Evolutionary conservation across 805 yeast genomes (phyloP).

Genomic region (Candida morakotiae): DNA sequence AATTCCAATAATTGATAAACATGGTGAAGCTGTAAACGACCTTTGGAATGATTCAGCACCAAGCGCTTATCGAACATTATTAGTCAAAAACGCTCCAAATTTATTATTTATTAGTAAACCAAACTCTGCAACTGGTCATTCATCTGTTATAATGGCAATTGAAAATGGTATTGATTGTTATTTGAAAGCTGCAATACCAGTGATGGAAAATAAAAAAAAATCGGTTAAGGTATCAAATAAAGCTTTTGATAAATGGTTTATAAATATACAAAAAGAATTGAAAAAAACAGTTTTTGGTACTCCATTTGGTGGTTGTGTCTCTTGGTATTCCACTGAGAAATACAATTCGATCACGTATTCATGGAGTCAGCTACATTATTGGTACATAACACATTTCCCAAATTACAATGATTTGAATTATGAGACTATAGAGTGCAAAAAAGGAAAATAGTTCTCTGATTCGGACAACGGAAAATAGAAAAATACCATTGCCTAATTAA

Average conservation of each 20-base stretch:
- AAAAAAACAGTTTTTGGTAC: conserved; percentile 31
- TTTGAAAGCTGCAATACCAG: conserved; percentile 17
- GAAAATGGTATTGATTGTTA: conserved; percentile 28
- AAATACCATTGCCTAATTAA: too few species aligned
- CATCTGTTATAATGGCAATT: conserved; percentile 36
- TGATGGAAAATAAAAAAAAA: conserved; percentile 24
- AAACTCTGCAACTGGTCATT: conserved; percentile 41
- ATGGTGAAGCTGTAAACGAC: conserved; percentile 16
- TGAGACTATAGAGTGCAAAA: too few species aligned
- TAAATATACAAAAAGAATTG: conserved; percentile 21
- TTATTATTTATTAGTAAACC: conserved; percentile 34
- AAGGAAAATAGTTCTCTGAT: too few species aligned
- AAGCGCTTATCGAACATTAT: conserved; percentile 31
- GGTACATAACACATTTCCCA: conserved; percentile 19
- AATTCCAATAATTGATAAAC: too few species aligned
- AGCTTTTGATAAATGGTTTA: conserved; percentile 32
- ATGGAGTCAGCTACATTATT: conserved; percentile 29
- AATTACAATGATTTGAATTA: conserved; percentile 21
- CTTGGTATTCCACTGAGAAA: conserved; percentile 32
- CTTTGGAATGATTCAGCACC: conserved; percentile 25
- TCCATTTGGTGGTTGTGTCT: conserved; percentile 35
- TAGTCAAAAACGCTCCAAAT: conserved; percentile 32
- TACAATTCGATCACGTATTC: conserved; percentile 33
- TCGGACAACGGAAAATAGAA: too few species aligned
- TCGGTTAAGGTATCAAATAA: conserved; percentile 25